Evolutionary conservation across 78 protist genomes (phyloP), one percentile per base, ranked within the genome.

Genomic region (Cyanophora paradoxa): DNA sequence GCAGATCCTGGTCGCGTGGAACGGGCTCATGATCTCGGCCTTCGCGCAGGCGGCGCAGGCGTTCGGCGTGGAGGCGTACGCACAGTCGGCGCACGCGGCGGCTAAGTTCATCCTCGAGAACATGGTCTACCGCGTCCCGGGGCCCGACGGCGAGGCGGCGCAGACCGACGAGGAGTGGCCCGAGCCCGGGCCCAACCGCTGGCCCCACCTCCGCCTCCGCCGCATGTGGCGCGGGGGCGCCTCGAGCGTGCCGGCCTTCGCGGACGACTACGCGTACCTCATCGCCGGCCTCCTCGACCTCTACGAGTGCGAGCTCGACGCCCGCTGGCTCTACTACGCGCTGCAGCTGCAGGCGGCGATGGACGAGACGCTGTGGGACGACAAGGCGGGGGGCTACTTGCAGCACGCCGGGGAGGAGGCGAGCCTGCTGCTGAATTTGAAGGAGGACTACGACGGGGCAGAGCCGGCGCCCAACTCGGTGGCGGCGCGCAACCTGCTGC

Each of bases 1-100:
- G n/a, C n/a, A 87, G 77, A 81, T 87, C 42, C 62, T 87, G 16
- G 69, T 82, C 19, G 40, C 82, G 2, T 87, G 91, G 91, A 87
- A 87, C 70, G 91, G 86, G 14, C 42, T 87, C 67, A 84, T 84
- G 88, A 81, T 87, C 10, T 50, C 76, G 13, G 87, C 83, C 3
- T 74, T 85, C 26, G 74, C 86, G 1, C 63, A 44, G 37, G 82
- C 85, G 0, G 52, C 48, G 31, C 79, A 44, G 67, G 30, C 67
- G 5, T 31, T 77, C 13, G 62, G 50, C 37, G 81, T 79, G 37
- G 10, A 19, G 37, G 36, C 2, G 3, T 80, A 61, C 44, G 39
- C 76, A 13, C 61, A 74, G 4, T 20, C 41, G 42, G 91, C 91
- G 14, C 24, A 52, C 0, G 30, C 24, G 16, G 79, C 88, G 13